Percentiles rank a stretch among this genome's conserved stretches.
These are phyloP conservation scores for Cymbopogon flexuosus DNA, from an alignment of 202 grass and related monocot species.

Conservation along the genomic window DNA sequence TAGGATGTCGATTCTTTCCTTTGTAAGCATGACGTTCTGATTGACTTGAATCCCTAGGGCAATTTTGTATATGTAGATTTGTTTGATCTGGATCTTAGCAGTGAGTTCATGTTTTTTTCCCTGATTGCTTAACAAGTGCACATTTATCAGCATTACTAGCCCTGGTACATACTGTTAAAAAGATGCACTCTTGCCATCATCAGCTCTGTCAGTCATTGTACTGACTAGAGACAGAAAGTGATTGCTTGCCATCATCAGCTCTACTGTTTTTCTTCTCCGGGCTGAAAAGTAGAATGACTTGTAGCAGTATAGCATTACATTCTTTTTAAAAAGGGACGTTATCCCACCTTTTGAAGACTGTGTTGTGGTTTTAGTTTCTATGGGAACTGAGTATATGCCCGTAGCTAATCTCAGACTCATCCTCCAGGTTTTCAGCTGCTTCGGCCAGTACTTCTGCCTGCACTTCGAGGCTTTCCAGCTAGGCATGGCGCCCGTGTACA, in stretches of 20 bases:
- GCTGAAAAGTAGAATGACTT: background rate
- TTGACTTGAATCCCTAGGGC: background rate
- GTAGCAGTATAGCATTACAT: background rate
- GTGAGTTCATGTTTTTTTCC: background rate
- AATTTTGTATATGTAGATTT: background rate
- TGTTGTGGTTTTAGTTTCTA: background rate
- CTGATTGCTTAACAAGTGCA: background rate
- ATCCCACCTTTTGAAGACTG: background rate
- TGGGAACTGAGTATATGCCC: background rate
- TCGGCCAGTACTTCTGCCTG: slow-evolving; percentile 92
- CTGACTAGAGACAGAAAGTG: background rate
- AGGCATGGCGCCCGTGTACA: slow-evolving; percentile 78
- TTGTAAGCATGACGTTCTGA: background rate
- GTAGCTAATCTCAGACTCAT: background rate
- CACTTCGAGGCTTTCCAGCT: slow-evolving; percentile 97
- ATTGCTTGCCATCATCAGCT: background rate
- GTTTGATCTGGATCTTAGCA: background rate
- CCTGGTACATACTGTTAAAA: background rate
- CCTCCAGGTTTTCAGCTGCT: slow-evolving; percentile 94
- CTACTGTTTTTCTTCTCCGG: background rate
- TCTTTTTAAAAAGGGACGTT: background rate
- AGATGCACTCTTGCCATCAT: background rate
- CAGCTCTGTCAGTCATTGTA: background rate
- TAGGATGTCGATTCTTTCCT: background rate
- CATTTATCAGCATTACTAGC: background rate